A percentile compares a stretch with the other conserved stretches of the same genome.
Conservation (phyloP, 495 filamentous ascomycete genomes). For the Opeltia flavorubescens region DNA sequence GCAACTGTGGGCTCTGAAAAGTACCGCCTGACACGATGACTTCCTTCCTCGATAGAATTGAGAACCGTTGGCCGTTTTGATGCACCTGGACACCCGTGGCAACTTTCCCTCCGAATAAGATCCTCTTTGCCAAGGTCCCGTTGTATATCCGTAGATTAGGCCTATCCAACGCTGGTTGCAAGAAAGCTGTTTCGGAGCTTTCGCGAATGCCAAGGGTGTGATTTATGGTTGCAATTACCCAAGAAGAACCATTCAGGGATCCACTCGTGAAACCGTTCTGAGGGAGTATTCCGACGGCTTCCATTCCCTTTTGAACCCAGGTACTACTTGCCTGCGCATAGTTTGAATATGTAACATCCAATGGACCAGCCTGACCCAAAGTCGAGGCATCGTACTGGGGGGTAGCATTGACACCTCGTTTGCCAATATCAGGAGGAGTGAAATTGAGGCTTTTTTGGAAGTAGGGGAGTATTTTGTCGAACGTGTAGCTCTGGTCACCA, state of each 20-base stretch:
- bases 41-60: conserved; percentile 25
- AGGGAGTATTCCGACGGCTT: conserved; percentile 20
- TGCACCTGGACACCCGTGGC: conserved; percentile 24
- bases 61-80: conserved; percentile 18
- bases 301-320: conserved; percentile 20
- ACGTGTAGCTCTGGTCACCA: conserved; percentile 40
- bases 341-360: conserved; percentile 27
- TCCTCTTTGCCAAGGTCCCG: conserved; percentile 12
- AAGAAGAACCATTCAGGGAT: too few relatives aligned
- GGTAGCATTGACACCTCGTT: conserved; percentile 29
- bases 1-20: conserved; percentile 30
- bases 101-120: conserved; percentile 16
- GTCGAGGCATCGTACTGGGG: conserved; percentile 27
- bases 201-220: conserved; percentile 2
- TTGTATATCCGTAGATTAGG: conserved; percentile 9
- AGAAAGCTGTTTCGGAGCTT: conserved; percentile 19
- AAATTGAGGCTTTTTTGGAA: conserved; percentile 39
- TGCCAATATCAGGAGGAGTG: conserved; percentile 31
- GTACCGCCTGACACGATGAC: conserved; percentile 22
- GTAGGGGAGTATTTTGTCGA: conserved; percentile 35
- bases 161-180: conserved; percentile 5
- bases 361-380: conserved; percentile 22
- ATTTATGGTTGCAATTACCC: conserved; percentile 16
- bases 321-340: conserved; percentile 30
- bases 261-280: conserved; percentile 23